Conservation (phyloP, 2,329 filamentous ascomycete species). For the Ceratocystis colombiana region DNA sequence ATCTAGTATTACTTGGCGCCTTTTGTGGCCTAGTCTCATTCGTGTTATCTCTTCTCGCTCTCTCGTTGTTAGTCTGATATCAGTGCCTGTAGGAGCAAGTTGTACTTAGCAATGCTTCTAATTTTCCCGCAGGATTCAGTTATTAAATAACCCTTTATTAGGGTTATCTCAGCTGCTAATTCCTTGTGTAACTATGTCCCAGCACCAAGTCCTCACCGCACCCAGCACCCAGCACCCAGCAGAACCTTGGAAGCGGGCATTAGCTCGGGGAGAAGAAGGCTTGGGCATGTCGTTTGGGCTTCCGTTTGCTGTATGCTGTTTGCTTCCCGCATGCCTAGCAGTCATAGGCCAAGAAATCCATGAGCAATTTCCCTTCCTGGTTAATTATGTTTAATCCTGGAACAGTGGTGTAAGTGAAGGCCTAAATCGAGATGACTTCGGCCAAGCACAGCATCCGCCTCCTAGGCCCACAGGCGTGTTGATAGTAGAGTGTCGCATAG, state of each 20-base stretch:
- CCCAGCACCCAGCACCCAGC: no score
- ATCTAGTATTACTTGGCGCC: neutral
- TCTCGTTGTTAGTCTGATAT: neutral
- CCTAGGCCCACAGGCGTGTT: neutral
- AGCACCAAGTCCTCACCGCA: no score
- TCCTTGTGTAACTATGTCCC: neutral
- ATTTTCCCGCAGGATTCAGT: neutral
- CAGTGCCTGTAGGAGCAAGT: neutral
- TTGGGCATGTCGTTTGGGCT: neutral
- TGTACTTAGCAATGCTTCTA: neutral
- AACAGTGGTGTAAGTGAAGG: neutral
- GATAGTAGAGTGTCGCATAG: neutral
- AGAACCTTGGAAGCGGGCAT: no score
- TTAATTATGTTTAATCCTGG: no score
- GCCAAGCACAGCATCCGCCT: neutral
- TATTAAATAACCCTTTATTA: neutral
- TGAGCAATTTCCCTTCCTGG: neutral
- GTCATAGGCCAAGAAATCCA: neutral
- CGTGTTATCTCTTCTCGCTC: neutral
- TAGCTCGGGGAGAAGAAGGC: no score
- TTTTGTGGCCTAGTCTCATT: no score
- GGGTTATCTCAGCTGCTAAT: neutral
- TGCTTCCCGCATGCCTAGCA: neutral
- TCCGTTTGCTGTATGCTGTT: neutral
- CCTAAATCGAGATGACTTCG: neutral